These are phyloP conservation scores for Agaricus subrufescens DNA, from an alignment of 768 basidiomycete genomes.

Conservation along the genomic window DNA sequence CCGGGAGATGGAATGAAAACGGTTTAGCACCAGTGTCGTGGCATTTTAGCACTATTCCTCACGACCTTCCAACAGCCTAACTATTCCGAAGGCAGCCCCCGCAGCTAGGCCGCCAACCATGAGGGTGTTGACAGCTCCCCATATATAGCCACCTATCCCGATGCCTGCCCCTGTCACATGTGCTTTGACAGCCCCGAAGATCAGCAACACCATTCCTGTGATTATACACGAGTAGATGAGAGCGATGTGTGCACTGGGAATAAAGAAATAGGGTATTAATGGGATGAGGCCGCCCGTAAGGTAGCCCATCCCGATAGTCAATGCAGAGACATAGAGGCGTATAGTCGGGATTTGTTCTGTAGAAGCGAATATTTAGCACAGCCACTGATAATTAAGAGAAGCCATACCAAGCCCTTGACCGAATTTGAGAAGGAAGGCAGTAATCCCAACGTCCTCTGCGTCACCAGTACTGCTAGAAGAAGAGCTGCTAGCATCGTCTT, in stretches of 20 bases:
- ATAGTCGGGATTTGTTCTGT: conserved; percentile 84
- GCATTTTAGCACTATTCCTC: background rate
- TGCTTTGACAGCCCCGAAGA: conserved; percentile 91
- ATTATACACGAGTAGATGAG: conserved; percentile 72
- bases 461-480: conserved; percentile 26
- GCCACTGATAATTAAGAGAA: too few species aligned
- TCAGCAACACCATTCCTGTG: conserved; percentile 79
- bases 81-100: conserved; percentile 55
- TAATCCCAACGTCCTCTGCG: conserved; percentile 78
- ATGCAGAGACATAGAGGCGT: conserved; percentile 84
- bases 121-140: conserved; percentile 85
- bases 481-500: conserved; percentile 23
- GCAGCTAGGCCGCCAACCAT: conserved; percentile 90
- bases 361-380: background rate
- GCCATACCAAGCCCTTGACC: conserved; percentile 77
- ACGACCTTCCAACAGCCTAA: conserved; percentile 39
- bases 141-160: conserved; percentile 65
- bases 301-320: conserved; percentile 95
- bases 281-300: conserved; percentile 92
- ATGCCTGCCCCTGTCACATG: conserved; percentile 76
- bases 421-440: conserved; percentile 92
- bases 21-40: too few species aligned
- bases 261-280: conserved; percentile 89
- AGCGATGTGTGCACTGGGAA: conserved; percentile 60
- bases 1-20: too few species aligned